Conservation (phyloP, 2,329 filamentous ascomycete genomes). For the Exserohilum rostratum region DNA sequence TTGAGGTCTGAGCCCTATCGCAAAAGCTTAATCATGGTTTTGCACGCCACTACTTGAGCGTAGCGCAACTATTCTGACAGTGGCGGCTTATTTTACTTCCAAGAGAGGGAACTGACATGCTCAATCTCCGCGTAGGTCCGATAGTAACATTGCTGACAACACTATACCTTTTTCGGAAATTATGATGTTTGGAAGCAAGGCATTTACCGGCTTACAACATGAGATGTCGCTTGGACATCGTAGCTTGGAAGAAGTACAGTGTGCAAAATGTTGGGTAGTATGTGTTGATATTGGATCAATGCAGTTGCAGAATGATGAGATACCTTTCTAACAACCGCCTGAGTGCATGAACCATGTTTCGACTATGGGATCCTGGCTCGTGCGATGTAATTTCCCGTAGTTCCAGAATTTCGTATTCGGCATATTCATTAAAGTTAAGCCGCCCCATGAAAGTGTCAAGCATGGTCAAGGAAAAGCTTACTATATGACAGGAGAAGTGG, state of each 20-base stretch:
- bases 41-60: neutral
- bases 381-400: neutral
- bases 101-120: neutral
- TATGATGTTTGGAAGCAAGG: neutral
- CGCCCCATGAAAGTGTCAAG: no score
- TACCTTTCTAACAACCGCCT: neutral
- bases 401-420: neutral
- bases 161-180: neutral
- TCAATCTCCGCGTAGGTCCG: neutral
- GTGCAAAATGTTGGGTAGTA: neutral
- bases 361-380: neutral
- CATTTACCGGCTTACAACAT: neutral
- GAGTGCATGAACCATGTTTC: neutral
- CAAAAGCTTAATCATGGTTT: neutral
- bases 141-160: neutral
- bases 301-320: neutral
- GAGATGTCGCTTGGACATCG: neutral
- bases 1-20: neutral
- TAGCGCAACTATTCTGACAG: neutral
- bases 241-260: neutral
- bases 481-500: neutral
- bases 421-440: neutral
- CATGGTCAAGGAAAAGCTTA: neutral
- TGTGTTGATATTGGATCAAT: neutral
- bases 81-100: neutral